Evolutionary conservation across 2,329 filamentous ascomycete genomes (phyloP).

Genomic region (Coniochaeta prunicola): DNA sequence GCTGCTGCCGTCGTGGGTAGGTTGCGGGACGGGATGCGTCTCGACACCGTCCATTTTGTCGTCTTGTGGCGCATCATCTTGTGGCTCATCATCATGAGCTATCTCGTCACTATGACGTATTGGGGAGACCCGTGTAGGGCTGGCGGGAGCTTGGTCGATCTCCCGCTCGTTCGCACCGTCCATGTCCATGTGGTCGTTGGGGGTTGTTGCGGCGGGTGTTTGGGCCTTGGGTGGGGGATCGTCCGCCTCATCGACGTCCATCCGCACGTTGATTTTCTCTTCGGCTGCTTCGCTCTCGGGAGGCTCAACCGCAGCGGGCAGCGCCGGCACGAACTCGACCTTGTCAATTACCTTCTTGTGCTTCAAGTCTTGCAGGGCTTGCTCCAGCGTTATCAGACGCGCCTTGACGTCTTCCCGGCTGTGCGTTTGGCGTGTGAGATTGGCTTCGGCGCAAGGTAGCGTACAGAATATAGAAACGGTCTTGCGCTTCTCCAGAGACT

Average conservation of each 20-base stretch:
- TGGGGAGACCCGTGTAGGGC: not conserved
- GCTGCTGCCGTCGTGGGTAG: not conserved
- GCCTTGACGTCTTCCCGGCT: not conserved
- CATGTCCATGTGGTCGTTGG: not conserved
- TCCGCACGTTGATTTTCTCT: not conserved
- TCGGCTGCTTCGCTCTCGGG: not conserved
- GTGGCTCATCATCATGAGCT: too few species aligned
- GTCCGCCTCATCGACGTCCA: not conserved
- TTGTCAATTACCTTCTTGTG: conserved; percentile 3
- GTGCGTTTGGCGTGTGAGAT: not conserved
- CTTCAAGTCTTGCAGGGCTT: conserved; percentile 7
- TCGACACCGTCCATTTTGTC: not conserved
- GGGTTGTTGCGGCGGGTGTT: not conserved
- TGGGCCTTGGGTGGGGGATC: not conserved
- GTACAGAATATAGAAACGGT: not conserved
- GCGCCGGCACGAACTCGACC: not conserved
- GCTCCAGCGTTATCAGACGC: conserved; percentile 5
- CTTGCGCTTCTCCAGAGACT: not conserved
- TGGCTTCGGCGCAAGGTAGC: not conserved
- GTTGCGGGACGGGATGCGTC: not conserved
- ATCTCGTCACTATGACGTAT: not conserved
- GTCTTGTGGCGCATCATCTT: not conserved
- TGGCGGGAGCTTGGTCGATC: not conserved
- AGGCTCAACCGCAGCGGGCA: not conserved
- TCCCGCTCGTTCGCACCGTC: not conserved